Conservation (phyloP, 2,329 filamentous ascomycete genomes). For the Sporothrix brunneoviolacea region DNA sequence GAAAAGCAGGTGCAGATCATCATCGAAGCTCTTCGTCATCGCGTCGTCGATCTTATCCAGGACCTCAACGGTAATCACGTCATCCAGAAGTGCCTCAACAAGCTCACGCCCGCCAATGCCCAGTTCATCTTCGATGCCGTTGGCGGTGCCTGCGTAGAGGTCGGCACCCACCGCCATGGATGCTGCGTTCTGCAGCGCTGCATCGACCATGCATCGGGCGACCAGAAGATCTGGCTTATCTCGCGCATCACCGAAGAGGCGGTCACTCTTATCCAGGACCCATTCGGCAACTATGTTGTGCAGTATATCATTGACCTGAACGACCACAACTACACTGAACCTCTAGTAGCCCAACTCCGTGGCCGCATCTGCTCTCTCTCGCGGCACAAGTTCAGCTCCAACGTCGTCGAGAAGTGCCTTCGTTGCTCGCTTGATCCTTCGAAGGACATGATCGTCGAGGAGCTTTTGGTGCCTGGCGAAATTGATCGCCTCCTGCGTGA, state of each 20-base stretch:
- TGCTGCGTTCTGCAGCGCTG: conserved; percentile 97
- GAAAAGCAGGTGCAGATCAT: conserved; percentile 80
- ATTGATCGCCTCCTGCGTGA: conserved; percentile 86
- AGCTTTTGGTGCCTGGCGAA: conserved; percentile 67
- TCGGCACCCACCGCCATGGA: conserved; percentile 94
- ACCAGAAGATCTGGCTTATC: conserved; percentile 84
- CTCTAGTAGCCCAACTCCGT: conserved; percentile 73
- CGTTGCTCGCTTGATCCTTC: conserved; percentile 71
- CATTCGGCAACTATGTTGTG: conserved; percentile 97
- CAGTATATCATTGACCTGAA: conserved; percentile 97
- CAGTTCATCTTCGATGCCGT: conserved; percentile 98
- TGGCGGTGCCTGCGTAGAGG: conserved; percentile 75
- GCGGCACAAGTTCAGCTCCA: conserved; percentile 98
- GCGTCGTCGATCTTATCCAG: conserved; percentile 91
- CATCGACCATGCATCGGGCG: conserved; percentile 89
- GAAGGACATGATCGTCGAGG: conserved; percentile 75
- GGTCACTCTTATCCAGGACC: conserved; percentile 86
- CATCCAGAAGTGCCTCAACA: conserved; percentile 98
- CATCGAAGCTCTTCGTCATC: conserved; percentile 71
- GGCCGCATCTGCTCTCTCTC: conserved; percentile 67
- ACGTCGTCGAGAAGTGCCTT: conserved; percentile 94
- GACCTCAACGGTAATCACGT: conserved; percentile 98
- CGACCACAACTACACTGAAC: conserved; percentile 80
- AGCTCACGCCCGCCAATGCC: conserved; percentile 74
- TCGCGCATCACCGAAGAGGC: conserved; percentile 80